phyloP scores from a whole-genome alignment of 169 alveolate genomes.

The Plasmodium coatneyi region DNA sequence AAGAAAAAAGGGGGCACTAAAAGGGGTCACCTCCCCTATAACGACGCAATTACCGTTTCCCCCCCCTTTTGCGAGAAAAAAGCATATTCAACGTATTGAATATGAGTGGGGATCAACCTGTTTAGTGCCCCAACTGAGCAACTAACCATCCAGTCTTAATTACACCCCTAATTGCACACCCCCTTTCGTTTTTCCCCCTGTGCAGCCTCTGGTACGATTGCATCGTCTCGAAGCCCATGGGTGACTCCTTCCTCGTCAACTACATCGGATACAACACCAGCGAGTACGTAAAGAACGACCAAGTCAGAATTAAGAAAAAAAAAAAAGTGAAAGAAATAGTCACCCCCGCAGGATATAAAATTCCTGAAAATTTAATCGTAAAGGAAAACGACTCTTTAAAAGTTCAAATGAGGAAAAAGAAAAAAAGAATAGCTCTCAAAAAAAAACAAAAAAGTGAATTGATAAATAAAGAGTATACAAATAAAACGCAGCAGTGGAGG shows the following conservation, averaged over 20 bases:
- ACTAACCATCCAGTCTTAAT: not conserved
- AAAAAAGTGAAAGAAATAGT: conserved; percentile 78
- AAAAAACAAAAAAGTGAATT: conserved; percentile 83
- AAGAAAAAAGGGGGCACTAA: not conserved
- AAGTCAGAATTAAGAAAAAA: conserved; percentile 74
- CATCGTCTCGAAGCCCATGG: conserved; percentile 77
- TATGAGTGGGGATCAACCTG: not conserved
- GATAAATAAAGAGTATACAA: conserved; percentile 77
- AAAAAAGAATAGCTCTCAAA: conserved; percentile 80
- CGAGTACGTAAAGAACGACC: conserved; percentile 80
- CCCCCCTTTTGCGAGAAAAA: not conserved
- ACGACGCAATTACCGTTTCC: not conserved
- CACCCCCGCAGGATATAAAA: conserved; percentile 85
- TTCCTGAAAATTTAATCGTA: conserved; percentile 84
- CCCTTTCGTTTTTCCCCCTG: not conserved
- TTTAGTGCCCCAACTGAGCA: not conserved
- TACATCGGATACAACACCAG: conserved; percentile 84
- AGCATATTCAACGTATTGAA: not conserved
- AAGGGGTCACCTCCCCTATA: not conserved
- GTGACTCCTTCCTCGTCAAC: conserved; percentile 79
- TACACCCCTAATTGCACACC: not conserved
- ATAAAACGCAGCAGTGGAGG: conserved; percentile 82
- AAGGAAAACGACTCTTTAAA: conserved; percentile 80
- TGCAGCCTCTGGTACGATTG: conserved; percentile 85
- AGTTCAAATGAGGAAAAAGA: conserved; percentile 83